Evolutionary conservation across 1,139 yeast species (phyloP).

Genomic region (Protomyces inundatus): DNA sequence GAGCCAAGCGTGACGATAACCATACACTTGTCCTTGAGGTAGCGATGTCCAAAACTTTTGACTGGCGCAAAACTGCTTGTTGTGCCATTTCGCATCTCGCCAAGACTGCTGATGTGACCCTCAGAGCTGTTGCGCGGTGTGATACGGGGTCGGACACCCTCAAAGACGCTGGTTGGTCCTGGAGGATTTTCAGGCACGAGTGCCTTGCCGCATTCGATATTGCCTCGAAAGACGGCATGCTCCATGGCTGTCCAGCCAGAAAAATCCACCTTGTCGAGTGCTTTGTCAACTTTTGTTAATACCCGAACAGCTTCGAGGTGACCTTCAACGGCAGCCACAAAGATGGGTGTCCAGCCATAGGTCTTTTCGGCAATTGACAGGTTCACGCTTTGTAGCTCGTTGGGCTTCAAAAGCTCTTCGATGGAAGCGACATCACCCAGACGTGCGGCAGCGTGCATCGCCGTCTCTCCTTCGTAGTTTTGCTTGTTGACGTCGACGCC

Average conservation of each 20-base stretch:
- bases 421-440: constrained; percentile 54
- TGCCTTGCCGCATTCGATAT: constrained; percentile 63
- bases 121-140: constrained; percentile 9
- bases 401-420: constrained; percentile 47
- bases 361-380: constrained; percentile 70
- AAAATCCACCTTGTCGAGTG: constrained; percentile 58
- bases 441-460: constrained; percentile 73
- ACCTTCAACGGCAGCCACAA: constrained; percentile 89
- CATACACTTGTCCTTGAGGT: constrained; percentile 59
- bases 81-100: constrained; percentile 1
- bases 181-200: constrained; percentile 41
- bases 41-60: constrained; percentile 83
- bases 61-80: constrained; percentile 36
- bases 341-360: constrained; percentile 94
- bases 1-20: constrained; percentile 80
- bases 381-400: constrained; percentile 52
- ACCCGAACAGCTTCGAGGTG: constrained; percentile 52
- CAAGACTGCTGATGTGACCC: neutral
- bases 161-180: constrained; percentile 20
- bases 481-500: constrained; percentile 62
- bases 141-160: neutral
- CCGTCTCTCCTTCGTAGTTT: constrained; percentile 68
- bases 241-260: constrained; percentile 98
- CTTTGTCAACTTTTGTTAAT: constrained; percentile 52
- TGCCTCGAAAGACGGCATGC: constrained; percentile 90